Conservation (phyloP, 441 rosid genomes). For the Pelargonium citronellum region DNA sequence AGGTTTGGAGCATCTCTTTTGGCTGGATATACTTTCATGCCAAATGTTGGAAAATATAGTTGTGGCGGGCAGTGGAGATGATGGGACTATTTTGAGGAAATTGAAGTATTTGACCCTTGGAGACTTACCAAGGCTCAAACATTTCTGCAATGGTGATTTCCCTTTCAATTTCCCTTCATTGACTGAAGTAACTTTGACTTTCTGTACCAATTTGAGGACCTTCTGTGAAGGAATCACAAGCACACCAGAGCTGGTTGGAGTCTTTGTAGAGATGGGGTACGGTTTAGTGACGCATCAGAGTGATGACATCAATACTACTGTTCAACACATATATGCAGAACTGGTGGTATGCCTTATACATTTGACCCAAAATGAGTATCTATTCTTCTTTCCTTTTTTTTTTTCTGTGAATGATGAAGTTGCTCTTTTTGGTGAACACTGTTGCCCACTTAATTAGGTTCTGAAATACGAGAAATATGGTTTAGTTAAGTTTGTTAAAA, state of each 20-base stretch:
- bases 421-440: too few relatives aligned
- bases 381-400: too few relatives aligned
- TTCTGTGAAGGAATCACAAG: slow-evolving; percentile 12
- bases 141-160: slow-evolving; percentile 18
- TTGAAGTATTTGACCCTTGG: slow-evolving; percentile 18
- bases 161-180: slow-evolving; percentile 20
- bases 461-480: too few relatives aligned
- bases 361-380: neutral
- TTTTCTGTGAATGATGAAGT: too few relatives aligned
- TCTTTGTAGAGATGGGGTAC: neutral
- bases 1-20: neutral
- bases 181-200: slow-evolving; percentile 10
- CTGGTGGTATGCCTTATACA: neutral
- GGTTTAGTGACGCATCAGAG: neutral
- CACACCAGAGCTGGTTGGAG: slow-evolving; percentile 14
- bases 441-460: too few relatives aligned
- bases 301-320: slow-evolving; percentile 19
- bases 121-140: slow-evolving; percentile 20
- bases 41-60: neutral
- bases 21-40: neutral
- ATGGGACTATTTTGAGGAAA: slow-evolving; percentile 16
- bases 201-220: slow-evolving; percentile 23
- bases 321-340: neutral
- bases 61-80: neutral
- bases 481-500: too few relatives aligned